Percentiles rank a stretch among this genome's conserved stretches.
Conservation (phyloP, 331 rosid species). For the Ulmus americana region DNA sequence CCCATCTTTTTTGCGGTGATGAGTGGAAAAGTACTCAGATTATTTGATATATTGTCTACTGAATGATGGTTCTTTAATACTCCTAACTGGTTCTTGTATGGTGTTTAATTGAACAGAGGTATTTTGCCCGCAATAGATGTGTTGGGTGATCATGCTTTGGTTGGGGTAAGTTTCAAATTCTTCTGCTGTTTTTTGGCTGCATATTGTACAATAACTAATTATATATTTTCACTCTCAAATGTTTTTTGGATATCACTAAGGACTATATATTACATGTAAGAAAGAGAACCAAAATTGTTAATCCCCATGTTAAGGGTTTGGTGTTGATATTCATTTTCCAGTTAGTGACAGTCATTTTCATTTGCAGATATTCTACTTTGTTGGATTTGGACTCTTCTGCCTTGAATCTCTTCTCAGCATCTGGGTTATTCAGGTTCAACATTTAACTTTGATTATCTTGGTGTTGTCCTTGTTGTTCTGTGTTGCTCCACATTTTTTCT, state of each 20-base stretch:
- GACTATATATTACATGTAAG: too few species aligned
- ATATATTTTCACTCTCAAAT: too few species aligned
- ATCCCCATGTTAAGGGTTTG: neutral
- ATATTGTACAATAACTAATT: too few species aligned
- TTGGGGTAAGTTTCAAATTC: constrained; percentile 56
- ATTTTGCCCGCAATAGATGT: constrained; percentile 64
- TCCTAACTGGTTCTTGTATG: constrained; percentile 29
- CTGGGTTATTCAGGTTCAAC: constrained; percentile 86
- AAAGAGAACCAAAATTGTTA: too few species aligned
- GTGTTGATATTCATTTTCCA: constrained; percentile 14
- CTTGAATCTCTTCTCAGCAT: constrained; percentile 63
- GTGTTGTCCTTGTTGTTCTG: neutral
- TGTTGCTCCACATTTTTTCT: constrained; percentile 12
- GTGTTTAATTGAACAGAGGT: constrained; percentile 59
- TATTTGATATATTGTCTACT: neutral
- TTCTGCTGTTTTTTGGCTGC: constrained; percentile 5
- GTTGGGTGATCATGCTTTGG: constrained; percentile 29
- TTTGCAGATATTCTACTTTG: constrained; percentile 64
- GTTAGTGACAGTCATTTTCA: constrained; percentile 7
- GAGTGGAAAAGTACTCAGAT: neutral
- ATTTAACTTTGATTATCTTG: constrained; percentile 1
- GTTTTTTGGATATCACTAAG: too few species aligned
- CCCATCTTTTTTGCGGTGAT: neutral
- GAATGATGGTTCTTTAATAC: neutral
- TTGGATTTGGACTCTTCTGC: constrained; percentile 64